Evolutionary conservation across 139 green algal genomes (phyloP), one percentile per base, ranked within the genome.

Genomic region (Haematococcus lacustris): DNA sequence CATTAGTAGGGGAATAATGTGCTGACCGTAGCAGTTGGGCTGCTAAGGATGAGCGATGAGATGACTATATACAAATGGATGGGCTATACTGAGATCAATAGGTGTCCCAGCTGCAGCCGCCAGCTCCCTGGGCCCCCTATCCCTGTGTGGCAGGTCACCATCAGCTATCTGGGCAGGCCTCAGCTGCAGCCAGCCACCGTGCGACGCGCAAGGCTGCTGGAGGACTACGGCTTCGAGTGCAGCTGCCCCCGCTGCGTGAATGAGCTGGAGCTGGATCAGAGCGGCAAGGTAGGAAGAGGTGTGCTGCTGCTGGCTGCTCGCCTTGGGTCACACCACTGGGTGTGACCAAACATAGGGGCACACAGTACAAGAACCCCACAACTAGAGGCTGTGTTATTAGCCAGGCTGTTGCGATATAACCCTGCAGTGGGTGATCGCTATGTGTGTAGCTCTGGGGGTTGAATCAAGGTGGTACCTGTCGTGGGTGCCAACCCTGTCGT

Each of bases 191-290:
- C 77, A n/a, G 71, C 77, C 51, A 34, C 38, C 5, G 21, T 17
- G 26, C 73, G 77, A 7, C 70, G 73, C 1, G 50, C 38, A 30
- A 43, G 59, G 7, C 69, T 83, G 38, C 26, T 33, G 9, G 68
- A 78, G 51, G 67, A 79, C 61, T 83, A 83, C 63, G 77, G 77
- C 32, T 83, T 83, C 43, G 70, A 78, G 51, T 83, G 77, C 70
- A 59, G 23, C 67, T 83, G 77, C 63, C 33, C 51, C 25, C 77
- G 77, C 3, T 83, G 77, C 43, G 59, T n/a, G 37, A 38, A 30
- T 7, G 73, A 78, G 38, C 33, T 73, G 4, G 30, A 32, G 2
- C 41, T 47, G 2, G 53, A 76, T 41, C n/a, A 71, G 17, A 72
- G n/a, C n/a, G n/a, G n/a, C n/a, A n/a, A n/a, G n/a, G n/a, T n/a